phyloP scores from a whole-genome alignment of 352 stramenopile genomes.

The Phytophthora sojae region DNA sequence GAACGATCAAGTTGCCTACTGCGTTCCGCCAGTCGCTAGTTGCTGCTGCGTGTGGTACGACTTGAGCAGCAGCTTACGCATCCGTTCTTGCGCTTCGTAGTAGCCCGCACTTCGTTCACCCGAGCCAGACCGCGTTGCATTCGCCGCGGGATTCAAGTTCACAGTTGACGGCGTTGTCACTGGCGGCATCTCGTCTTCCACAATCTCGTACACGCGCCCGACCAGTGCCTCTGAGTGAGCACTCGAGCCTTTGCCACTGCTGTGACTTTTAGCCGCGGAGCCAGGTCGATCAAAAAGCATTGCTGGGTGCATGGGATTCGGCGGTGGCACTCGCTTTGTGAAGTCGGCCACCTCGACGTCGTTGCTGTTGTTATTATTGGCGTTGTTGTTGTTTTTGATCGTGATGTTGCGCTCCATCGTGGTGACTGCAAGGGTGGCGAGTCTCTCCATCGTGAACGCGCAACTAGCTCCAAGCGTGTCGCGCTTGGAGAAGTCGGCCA shows the following conservation, averaged over 20 bases:
- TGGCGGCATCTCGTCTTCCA: slow-evolving; percentile 43
- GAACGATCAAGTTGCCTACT: slow-evolving; percentile 11
- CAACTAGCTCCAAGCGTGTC: slow-evolving; percentile 75
- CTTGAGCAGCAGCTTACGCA: slow-evolving; percentile 81
- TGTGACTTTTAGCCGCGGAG: slow-evolving; percentile 4
- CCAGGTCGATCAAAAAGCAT: slow-evolving; percentile 55
- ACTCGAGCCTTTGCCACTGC: slow-evolving; percentile 13
- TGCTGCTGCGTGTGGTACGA: slow-evolving; percentile 85
- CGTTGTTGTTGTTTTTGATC: slow-evolving; percentile 37
- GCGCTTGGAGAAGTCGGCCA: slow-evolving; percentile 80
- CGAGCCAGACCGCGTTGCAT: slow-evolving; percentile 18
- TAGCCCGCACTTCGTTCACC: slow-evolving; percentile 57
- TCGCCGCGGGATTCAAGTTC: slow-evolving; percentile 30
- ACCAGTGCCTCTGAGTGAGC: slow-evolving; percentile 33
- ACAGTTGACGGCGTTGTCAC: slow-evolving; percentile 31
- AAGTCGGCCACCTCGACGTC: slow-evolving; percentile 40
- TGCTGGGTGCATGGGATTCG: slow-evolving; percentile 36
- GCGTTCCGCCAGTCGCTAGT: slow-evolving; percentile 56
- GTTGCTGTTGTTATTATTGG: slow-evolving; percentile 18
- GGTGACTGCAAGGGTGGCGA: slow-evolving; percentile 77
- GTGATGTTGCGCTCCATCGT: slow-evolving; percentile 75
- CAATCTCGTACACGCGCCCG: slow-evolving; percentile 48
- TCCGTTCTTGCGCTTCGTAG: slow-evolving; percentile 76
- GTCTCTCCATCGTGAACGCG: slow-evolving; percentile 83
- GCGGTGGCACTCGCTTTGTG: slow-evolving; percentile 27